A percentile compares a stretch with the other conserved stretches of the same genome.
Evolutionary conservation across 176 grass and related monocot species (phyloP).

Genomic region (Coix lacrymajobi): DNA sequence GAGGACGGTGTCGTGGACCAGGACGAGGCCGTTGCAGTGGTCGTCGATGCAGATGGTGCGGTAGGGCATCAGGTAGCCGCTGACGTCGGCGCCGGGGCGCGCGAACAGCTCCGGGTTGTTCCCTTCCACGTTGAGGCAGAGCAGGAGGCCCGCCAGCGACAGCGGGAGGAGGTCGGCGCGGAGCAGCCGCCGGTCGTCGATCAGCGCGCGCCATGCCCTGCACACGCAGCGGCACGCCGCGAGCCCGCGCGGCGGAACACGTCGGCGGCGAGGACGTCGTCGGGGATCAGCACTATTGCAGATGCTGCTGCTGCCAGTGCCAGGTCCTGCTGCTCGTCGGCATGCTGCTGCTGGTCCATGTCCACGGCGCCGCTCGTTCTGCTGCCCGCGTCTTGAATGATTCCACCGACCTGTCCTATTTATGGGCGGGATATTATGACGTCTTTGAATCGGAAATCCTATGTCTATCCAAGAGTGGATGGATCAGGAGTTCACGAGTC

Average conservation of each 20-base stretch:
- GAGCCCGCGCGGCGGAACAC: not conserved
- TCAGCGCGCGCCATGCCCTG: not conserved
- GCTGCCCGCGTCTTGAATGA: too few species aligned
- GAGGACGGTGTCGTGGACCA: accelerated
- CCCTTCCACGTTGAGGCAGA: not conserved
- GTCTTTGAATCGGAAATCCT: too few species aligned
- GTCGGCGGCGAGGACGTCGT: not conserved
- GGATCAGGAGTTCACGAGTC: too few species aligned
- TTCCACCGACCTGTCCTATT: too few species aligned
- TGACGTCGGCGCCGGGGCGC: not conserved
- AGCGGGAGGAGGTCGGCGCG: not conserved
- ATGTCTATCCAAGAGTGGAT: too few species aligned
- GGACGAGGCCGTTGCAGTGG: not conserved
- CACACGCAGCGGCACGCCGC: not conserved
- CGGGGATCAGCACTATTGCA: not conserved
- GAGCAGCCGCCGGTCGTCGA: not conserved
- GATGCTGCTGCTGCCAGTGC: not conserved
- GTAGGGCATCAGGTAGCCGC: not conserved
- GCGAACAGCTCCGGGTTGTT: not conserved
- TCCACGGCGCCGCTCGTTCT: too few species aligned
- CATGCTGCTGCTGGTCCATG: too few species aligned
- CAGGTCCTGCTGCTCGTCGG: too few species aligned
- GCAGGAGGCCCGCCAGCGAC: not conserved
- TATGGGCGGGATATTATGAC: too few species aligned
- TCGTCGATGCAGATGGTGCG: not conserved